phyloP scores from a whole-genome alignment of 2,329 filamentous ascomycete species.

The Aspergillus felis region DNA sequence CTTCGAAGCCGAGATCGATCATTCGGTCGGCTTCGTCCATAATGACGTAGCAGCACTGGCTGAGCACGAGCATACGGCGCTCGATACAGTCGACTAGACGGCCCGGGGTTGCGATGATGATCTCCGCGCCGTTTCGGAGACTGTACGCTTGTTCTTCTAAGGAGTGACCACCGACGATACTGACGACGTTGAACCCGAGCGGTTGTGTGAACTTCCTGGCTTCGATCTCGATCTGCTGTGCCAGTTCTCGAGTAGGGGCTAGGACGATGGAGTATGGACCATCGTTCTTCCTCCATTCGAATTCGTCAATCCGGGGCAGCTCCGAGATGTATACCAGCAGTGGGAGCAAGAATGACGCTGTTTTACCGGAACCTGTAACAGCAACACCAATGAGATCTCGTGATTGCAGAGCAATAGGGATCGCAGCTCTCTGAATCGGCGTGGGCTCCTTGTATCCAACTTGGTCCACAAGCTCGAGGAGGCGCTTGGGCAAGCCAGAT shows the following conservation, averaged over 20 bases:
- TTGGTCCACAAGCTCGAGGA: conserved; percentile 75
- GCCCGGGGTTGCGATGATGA: conserved; percentile 96
- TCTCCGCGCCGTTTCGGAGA: conserved; percentile 87
- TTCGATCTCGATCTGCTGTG: conserved; percentile 94
- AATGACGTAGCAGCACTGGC: conserved; percentile 97
- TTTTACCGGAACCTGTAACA: conserved; percentile 97
- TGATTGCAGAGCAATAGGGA: conserved; percentile 87
- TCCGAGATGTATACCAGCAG: conserved; percentile 92
- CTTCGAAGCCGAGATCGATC: conserved; percentile 98
- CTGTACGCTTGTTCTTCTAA: conserved; percentile 91
- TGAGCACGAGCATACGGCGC: conserved; percentile 80
- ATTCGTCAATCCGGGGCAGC: conserved; percentile 76
- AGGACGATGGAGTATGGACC: conserved; percentile 97
- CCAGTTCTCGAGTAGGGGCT: conserved; percentile 92
- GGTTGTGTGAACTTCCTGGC: conserved; percentile 88
- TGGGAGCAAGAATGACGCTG: conserved; percentile 87
- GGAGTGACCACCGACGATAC: conserved; percentile 95
- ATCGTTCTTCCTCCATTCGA: conserved; percentile 82
- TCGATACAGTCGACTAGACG: conserved; percentile 97
- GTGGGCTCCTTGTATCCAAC: conserved; percentile 92
- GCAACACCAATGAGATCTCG: conserved; percentile 97
- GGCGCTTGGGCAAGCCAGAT: conserved; percentile 69
- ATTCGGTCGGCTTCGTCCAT: conserved; percentile 99
- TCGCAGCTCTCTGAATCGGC: conserved; percentile 87
- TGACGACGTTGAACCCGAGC: conserved; percentile 89